phyloP scores from a whole-genome alignment of 2,329 filamentous ascomycete species.

The Eutypa lata region DNA sequence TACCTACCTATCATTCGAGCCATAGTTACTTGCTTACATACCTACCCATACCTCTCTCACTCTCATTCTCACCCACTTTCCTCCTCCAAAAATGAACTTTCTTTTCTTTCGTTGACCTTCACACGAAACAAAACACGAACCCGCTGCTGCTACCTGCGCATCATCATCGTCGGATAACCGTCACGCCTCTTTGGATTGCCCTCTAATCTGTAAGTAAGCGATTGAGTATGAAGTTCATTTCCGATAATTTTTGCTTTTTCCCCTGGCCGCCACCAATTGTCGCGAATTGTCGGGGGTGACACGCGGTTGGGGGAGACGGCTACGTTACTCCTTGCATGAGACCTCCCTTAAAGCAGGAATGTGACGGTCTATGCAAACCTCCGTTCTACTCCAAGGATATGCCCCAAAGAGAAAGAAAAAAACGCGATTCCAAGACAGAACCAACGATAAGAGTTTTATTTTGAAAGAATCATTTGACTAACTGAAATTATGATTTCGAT shows the following conservation, averaged over 20 bases:
- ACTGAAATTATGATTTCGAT: constrained; percentile 14
- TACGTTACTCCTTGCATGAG: background rate
- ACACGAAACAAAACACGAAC: background rate
- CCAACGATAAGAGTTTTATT: no score
- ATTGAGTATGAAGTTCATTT: no score
- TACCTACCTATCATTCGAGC: no score
- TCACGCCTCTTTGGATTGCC: background rate
- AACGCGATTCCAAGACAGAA: no score
- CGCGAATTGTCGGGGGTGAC: background rate
- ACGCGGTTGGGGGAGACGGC: background rate
- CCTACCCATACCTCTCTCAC: background rate
- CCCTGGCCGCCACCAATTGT: background rate
- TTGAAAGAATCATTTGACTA: constrained; percentile 8
- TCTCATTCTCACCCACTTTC: background rate
- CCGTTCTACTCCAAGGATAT: no score
- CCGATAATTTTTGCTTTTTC: background rate
- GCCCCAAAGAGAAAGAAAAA: no score
- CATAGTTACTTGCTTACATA: no score
- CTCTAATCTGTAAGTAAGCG: background rate
- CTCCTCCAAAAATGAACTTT: constrained; percentile 10
- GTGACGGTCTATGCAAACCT: no score
- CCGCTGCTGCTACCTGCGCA: background rate
- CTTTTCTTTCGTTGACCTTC: background rate
- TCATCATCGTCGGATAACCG: background rate
- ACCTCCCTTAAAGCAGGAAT: background rate